Evolutionary conservation across 163 green algal genomes (phyloP).

Genomic region (Prototheca cutis): DNA sequence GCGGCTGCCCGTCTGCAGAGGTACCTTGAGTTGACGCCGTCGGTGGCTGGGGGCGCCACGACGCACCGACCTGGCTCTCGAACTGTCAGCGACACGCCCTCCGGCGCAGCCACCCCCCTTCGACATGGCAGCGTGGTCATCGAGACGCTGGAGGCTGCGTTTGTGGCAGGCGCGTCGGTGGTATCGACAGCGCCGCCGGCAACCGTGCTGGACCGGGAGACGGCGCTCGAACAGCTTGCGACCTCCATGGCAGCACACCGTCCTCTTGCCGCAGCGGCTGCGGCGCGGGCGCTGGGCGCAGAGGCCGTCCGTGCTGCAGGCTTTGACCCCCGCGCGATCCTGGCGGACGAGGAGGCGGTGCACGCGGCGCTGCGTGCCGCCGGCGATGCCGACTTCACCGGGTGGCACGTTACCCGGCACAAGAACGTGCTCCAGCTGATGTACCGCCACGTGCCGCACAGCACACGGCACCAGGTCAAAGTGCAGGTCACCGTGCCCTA

Average conservation of each 20-base stretch:
- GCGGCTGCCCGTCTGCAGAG: no score
- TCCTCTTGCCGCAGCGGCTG: neutral
- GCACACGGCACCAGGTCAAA: constrained; percentile 46
- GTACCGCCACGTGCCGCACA: constrained; percentile 36
- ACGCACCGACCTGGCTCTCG: no score
- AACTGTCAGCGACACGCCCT: no score
- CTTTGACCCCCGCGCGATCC: neutral
- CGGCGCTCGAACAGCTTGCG: neutral
- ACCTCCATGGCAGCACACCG: neutral
- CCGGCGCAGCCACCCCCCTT: no score
- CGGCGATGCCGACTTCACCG: constrained; percentile 6
- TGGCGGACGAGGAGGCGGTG: neutral
- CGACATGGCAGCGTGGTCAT: no score
- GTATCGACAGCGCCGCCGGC: no score
- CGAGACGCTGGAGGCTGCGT: no score
- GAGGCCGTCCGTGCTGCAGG: neutral
- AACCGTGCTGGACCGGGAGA: no score
- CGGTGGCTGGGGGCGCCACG: no score
- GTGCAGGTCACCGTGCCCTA: constrained; percentile 19
- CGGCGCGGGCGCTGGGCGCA: neutral
- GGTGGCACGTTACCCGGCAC: constrained; percentile 1
- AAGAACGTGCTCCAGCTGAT: constrained; percentile 37
- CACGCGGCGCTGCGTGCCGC: constrained; percentile 1
- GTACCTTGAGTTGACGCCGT: no score
- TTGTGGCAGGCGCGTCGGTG: no score